phyloP scores from a whole-genome alignment of 1,284 basidiomycete genomes.

The Malassezia obtusa region DNA sequence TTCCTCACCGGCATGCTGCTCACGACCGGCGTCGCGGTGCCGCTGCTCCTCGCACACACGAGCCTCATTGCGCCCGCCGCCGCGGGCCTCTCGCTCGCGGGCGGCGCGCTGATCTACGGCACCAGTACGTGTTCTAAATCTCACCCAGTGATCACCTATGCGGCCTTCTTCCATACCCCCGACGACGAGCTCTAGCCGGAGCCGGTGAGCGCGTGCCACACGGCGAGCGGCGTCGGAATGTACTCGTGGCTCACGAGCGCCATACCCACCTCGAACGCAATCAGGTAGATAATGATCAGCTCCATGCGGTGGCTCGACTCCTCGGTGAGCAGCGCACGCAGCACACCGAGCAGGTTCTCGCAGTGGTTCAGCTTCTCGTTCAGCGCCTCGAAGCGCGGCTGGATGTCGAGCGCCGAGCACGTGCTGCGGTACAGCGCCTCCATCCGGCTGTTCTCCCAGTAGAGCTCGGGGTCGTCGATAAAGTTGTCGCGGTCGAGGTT shows the following conservation, averaged over 20 bases:
- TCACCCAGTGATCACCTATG: slow-evolving; percentile 17
- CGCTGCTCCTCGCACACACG: slow-evolving; percentile 82
- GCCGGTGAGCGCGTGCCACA: slow-evolving; percentile 5
- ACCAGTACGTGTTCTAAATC: slow-evolving; percentile 61
- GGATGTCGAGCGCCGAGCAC: slow-evolving; percentile 38
- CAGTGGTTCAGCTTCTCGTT: slow-evolving; percentile 46
- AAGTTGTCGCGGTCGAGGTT: slow-evolving; percentile 43
- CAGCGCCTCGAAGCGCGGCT: slow-evolving; percentile 33
- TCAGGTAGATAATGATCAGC: slow-evolving; percentile 38
- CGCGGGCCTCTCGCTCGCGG: slow-evolving; percentile 84
- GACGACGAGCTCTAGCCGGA: slow-evolving; percentile 38
- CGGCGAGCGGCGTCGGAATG: slow-evolving; percentile 21
- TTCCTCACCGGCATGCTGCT: slow-evolving; percentile 86
- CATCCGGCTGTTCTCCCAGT: slow-evolving; percentile 43
- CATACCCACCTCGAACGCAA: slow-evolving; percentile 35
- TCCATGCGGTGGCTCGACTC: slow-evolving; percentile 42
- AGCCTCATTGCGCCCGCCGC: slow-evolving; percentile 75
- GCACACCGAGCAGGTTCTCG: slow-evolving; percentile 37
- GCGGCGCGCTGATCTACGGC: slow-evolving; percentile 86
- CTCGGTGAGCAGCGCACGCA: slow-evolving; percentile 44
- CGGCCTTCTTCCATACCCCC: slow-evolving; percentile 33
- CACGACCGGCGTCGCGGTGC: slow-evolving; percentile 80
- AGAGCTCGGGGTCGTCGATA: slow-evolving; percentile 44
- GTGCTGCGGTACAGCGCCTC: slow-evolving; percentile 41
- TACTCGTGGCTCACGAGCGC: slow-evolving; percentile 35